Conservation (phyloP, 2,329 filamentous ascomycete species). For the Aspergillus sp. region DNA sequence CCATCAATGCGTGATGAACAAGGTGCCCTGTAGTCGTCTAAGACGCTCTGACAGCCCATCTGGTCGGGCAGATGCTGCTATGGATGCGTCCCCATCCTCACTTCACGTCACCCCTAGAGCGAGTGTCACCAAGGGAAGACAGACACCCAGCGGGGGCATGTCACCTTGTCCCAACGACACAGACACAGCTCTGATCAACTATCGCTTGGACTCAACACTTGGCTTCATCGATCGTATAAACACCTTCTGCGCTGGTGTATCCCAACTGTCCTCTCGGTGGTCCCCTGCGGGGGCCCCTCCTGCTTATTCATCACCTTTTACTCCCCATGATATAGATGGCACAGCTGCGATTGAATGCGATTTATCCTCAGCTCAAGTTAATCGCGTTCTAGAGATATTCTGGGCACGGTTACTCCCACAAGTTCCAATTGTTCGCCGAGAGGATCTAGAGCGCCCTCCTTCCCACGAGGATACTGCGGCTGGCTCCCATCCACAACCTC, state of each 20-base stretch:
- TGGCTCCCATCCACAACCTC: slow-evolving; percentile 2
- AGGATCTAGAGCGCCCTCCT: not conserved
- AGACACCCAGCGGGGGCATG: no score
- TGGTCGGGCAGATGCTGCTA: no score
- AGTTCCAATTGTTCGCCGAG: slow-evolving; percentile 4
- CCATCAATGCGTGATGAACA: slow-evolving; percentile 21
- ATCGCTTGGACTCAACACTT: slow-evolving; percentile 14
- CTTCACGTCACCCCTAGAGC: no score
- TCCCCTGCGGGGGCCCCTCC: not conserved
- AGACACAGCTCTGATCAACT: not conserved
- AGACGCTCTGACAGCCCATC: not conserved
- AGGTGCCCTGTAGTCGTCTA: slow-evolving; percentile 19
- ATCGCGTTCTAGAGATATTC: not conserved
- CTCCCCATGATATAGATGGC: not conserved
- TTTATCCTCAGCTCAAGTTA: not conserved
- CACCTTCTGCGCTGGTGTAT: slow-evolving; percentile 17
- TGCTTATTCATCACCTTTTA: not conserved
- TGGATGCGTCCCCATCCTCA: no score
- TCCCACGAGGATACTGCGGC: slow-evolving; percentile 14
- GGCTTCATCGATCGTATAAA: slow-evolving; percentile 22
- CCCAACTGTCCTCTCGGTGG: slow-evolving; percentile 8
- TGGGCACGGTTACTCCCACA: slow-evolving; percentile 1
- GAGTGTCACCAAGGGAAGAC: no score
- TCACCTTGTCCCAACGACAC: slow-evolving; percentile 1
- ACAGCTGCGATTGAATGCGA: not conserved